Percentiles rank a stretch among this genome's conserved stretches.
Evolutionary conservation across 2,329 filamentous ascomycete species (phyloP).

Genomic region (Thelonectria discophora): DNA sequence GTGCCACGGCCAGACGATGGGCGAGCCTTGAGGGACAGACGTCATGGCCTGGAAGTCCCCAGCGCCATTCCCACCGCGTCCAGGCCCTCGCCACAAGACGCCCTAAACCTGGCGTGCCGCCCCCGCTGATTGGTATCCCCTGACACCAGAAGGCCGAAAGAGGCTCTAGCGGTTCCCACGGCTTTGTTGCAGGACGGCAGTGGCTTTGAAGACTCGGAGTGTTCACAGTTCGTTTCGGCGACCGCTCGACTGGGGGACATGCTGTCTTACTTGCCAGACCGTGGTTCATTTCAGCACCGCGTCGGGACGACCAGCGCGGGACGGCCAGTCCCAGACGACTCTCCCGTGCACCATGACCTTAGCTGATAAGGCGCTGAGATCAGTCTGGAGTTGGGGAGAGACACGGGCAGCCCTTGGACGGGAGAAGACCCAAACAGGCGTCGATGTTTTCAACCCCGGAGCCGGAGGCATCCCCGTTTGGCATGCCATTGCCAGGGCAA

Average conservation of each 20-base stretch:
- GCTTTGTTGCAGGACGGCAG: constrained; percentile 30
- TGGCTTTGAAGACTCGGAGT: constrained; percentile 23
- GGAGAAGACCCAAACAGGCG: too few species aligned
- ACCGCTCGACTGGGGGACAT: neutral
- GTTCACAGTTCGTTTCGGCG: constrained; percentile 9
- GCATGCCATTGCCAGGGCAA: too few species aligned
- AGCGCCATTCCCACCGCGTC: neutral
- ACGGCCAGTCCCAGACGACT: constrained; percentile 10
- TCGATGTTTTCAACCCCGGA: too few species aligned
- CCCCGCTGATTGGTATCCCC: constrained; percentile 13
- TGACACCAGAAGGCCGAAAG: constrained; percentile 26
- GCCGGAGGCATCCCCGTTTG: too few species aligned
- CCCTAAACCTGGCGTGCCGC: constrained; percentile 12
- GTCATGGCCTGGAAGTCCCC: constrained; percentile 1
- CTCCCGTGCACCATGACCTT: neutral
- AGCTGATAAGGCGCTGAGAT: too few species aligned
- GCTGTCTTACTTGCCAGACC: constrained; percentile 36
- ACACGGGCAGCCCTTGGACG: too few species aligned
- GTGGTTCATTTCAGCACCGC: constrained; percentile 35
- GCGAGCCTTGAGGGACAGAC: constrained; percentile 7
- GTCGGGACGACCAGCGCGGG: constrained; percentile 4
- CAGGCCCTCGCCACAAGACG: constrained; percentile 15
- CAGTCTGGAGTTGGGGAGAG: too few species aligned
- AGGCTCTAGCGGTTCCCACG: constrained; percentile 22
- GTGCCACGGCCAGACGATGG: neutral